phyloP scores from a whole-genome alignment of 371 early-diverging fungal genomes.

The Rhizopus stolonifer region DNA sequence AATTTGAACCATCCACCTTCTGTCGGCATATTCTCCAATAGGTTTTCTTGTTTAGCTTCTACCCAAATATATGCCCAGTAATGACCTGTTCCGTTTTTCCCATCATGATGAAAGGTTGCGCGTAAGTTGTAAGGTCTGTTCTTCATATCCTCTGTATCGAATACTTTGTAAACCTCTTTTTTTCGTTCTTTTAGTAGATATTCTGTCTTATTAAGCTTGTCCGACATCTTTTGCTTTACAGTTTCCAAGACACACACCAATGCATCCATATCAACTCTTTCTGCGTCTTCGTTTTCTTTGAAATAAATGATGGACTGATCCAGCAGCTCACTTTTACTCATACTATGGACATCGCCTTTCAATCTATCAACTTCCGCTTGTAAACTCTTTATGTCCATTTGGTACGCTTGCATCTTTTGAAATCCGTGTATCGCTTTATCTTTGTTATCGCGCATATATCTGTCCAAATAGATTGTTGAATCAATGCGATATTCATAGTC shows the following conservation, averaged over 20 bases:
- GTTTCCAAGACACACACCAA: constrained; percentile 3
- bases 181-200: not conserved
- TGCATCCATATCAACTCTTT: not conserved
- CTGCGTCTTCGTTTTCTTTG: constrained; percentile 6
- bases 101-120: constrained; percentile 42
- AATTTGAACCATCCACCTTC: constrained; percentile 43
- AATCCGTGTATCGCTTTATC: constrained; percentile 23
- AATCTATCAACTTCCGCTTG: constrained; percentile 12
- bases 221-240: constrained; percentile 7
- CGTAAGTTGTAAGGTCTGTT: constrained; percentile 33
- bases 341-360: not conserved
- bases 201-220: constrained; percentile 1
- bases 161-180: constrained; percentile 6
- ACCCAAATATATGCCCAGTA: constrained; percentile 49
- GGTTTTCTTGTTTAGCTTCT: constrained; percentile 16
- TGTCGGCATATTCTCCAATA: constrained; percentile 14
- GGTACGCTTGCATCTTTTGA: constrained; percentile 24
- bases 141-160: constrained; percentile 28
- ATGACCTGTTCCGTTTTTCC: constrained; percentile 41
- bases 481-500: constrained; percentile 24
- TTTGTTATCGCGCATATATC: constrained; percentile 37
- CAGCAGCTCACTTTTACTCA: constrained; percentile 22
- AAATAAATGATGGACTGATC: constrained; percentile 23
- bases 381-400: constrained; percentile 17
- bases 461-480: constrained; percentile 39